phyloP scores from a whole-genome alignment of 192 early-diverging fungal genomes.

The Podila epicladia region DNA sequence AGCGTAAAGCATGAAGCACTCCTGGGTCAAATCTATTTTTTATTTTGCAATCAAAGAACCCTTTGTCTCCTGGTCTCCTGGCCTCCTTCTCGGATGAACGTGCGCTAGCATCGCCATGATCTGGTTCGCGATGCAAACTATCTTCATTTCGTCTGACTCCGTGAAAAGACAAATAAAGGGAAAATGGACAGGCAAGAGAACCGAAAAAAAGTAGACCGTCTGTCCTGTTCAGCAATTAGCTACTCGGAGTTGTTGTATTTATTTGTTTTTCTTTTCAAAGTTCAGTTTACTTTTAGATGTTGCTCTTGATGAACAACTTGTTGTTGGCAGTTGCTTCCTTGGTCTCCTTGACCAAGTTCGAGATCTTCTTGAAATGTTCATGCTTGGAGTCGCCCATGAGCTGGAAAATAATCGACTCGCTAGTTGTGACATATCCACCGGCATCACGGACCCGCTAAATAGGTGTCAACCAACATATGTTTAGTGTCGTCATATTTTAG shows the following conservation, averaged over 20 bases:
- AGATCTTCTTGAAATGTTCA: constrained; percentile 82
- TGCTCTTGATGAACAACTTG: constrained; percentile 61
- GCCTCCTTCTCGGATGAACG: too few species aligned
- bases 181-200: background rate
- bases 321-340: constrained; percentile 72
- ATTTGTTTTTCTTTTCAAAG: background rate
- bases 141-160: too few species aligned
- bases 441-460: constrained; percentile 63
- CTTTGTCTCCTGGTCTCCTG: too few species aligned
- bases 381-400: constrained; percentile 67
- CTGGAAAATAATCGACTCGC: constrained; percentile 82
- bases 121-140: too few species aligned
- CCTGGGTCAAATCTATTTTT: too few species aligned
- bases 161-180: too few species aligned
- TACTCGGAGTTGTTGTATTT: too few species aligned
- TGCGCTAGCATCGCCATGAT: too few species aligned
- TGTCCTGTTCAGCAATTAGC: background rate
- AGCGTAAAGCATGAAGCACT: too few species aligned
- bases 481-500: constrained; percentile 34
- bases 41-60: too few species aligned
- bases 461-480: constrained; percentile 9
- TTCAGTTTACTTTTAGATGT: constrained; percentile 22
- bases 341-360: constrained; percentile 86
- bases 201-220: background rate
- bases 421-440: constrained; percentile 82